Evolutionary conservation across 768 basidiomycete species (phyloP), one percentile per base, ranked within the genome.

Genomic region (Rhizopogon rudus): DNA sequence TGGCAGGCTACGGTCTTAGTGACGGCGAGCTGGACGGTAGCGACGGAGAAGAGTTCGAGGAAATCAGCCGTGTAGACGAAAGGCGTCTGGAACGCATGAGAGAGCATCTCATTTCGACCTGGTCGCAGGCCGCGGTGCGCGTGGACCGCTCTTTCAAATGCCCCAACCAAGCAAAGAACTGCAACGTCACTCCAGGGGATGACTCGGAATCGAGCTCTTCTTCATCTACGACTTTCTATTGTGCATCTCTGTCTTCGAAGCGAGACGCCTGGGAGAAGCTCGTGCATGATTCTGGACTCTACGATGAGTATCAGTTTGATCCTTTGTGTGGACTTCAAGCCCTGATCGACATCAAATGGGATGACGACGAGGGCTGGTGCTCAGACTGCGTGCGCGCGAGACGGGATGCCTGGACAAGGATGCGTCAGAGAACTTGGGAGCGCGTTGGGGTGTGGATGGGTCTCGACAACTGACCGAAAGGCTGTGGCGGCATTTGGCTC

Each of bases 301-400:
- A 65, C 46, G 67, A 66, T 25, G 59, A 63, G 22, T 67, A 65
- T 25, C 58, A 71, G 49, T 60, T 60, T 41, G 74, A 77, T 52
- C 69, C 72, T 14, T 45, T 76, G 31, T 67, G 63, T 48, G 76
- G 74, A 14, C 55, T 77, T 17, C 62, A 70, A 51, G 60, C 54
- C 17, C 58, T 77, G 35, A 56, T 63, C 17, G 64, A 66, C 0
- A 60, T 71, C 31, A 56, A 65, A 14, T 66, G 64, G 57, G 55
- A 64, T 14, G 58, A 50, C 46, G 62, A 59, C 5, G 61, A 65
- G 31, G 73, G 70, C 7, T 75, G 65, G 53, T 77, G 76, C 55
- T 56, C 59, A 17, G 66, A 58, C 33, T 77, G 76, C 58, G 67
- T 71, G 28, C 48, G 54, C 39, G 59, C 55, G 49, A 58, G 70